A percentile compares a stretch with the other conserved stretches of the same genome.
phyloP scores from a whole-genome alignment of 176 grass and related monocot genomes.

The Triticum dicoccoides region DNA sequence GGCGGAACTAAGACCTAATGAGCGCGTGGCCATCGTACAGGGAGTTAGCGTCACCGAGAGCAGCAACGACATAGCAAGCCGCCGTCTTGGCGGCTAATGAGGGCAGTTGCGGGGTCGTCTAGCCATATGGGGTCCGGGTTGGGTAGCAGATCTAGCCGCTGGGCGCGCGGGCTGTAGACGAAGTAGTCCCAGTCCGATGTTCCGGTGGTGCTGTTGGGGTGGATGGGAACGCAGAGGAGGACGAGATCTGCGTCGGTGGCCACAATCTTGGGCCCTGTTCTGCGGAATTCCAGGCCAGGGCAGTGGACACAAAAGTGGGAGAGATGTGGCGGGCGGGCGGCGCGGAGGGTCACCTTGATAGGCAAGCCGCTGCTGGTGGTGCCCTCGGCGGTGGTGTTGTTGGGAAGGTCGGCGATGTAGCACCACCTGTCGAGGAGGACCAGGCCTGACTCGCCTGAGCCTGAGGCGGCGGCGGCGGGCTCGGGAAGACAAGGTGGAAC shows the following conservation, averaged over 20 bases:
- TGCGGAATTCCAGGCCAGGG: neutral
- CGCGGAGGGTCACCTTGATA: neutral
- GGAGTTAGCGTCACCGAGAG: neutral
- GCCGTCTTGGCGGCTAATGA: slow-evolving; percentile 7
- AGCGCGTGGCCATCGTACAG: neutral
- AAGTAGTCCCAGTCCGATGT: slow-evolving; percentile 14
- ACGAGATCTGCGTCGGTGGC: slow-evolving; percentile 10
- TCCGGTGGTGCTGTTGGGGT: neutral
- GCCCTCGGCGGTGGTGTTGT: neutral
- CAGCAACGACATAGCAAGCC: slow-evolving; percentile 1
- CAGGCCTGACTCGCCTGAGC: neutral
- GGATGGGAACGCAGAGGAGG: slow-evolving; percentile 16
- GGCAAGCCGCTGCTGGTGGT: neutral
- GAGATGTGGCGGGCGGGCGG: slow-evolving; percentile 2
- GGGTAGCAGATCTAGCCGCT: neutral
- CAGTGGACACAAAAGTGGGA: slow-evolving; percentile 17
- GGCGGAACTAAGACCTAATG: neutral
- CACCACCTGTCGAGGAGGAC: slow-evolving; percentile 10
- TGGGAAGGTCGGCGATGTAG: slow-evolving; percentile 18
- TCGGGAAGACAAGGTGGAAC: neutral
- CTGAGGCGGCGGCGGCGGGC: neutral
- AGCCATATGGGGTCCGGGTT: neutral
- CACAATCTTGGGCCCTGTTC: neutral
- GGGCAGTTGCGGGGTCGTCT: neutral
- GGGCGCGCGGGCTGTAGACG: slow-evolving; percentile 9